A percentile compares a stretch with the other conserved stretches of the same genome.
These are phyloP conservation scores for Pigoraptor vietnamica DNA, from an alignment of 78 protist genomes.

Conservation along the genomic window DNA sequence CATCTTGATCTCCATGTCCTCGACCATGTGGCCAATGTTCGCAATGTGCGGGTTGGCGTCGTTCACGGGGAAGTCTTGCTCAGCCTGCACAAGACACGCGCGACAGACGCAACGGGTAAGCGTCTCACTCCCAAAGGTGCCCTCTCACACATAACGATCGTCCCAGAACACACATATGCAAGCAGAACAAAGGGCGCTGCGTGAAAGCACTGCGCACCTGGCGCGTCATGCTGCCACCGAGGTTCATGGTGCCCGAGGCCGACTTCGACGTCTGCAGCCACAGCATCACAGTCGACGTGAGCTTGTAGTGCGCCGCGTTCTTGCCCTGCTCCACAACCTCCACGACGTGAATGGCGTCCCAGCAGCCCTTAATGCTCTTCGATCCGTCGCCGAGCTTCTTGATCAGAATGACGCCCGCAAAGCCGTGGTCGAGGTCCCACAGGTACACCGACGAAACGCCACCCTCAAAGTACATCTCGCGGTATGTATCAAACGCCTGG, in stretches of 20 bases:
- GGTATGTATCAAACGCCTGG: conserved; percentile 82
- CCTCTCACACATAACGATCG: neutral
- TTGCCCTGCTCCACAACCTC: conserved; percentile 44
- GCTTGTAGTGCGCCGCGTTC: conserved; percentile 70
- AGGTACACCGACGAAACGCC: conserved; percentile 87
- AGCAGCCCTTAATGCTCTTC: conserved; percentile 63
- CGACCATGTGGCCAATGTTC: conserved; percentile 93
- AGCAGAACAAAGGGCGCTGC: too few species aligned
- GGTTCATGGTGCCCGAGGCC: conserved; percentile 57
- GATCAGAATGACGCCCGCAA: conserved; percentile 82
- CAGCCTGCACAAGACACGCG: conserved; percentile 57
- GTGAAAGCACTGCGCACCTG: conserved; percentile 25
- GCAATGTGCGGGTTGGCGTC: conserved; percentile 68
- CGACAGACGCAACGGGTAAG: too few species aligned
- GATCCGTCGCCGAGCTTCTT: conserved; percentile 65
- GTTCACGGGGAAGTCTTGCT: conserved; percentile 30
- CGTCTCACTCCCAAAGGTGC: neutral
- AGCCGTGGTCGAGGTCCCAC: conserved; percentile 81
- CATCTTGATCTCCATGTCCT: conserved; percentile 86
- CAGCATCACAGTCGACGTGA: conserved; percentile 94
- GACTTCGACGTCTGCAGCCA: conserved; percentile 58
- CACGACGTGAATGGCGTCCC: conserved; percentile 3
- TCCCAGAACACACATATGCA: too few species aligned
- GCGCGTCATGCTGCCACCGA: conserved; percentile 81
- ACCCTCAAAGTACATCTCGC: conserved; percentile 81